Base-by-base conservation (phyloP, 192 early-diverging fungal species). In the Cetraspora pellucida region DNA sequence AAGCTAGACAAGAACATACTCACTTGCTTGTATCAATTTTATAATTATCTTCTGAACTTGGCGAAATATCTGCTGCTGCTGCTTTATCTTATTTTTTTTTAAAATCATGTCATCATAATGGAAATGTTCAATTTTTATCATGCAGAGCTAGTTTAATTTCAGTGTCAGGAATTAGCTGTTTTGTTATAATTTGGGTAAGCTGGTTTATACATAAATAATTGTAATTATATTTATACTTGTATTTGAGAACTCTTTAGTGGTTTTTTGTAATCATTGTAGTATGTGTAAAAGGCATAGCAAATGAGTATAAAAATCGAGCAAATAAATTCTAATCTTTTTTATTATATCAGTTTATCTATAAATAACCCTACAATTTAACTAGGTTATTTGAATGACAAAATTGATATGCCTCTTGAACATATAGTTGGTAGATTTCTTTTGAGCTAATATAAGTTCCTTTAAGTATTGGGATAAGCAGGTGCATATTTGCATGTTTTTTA, bases 401-500 rank as follows among this genome's bases (percentile, higher is more conserved):
- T 8, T 55, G 25, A 72, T 72, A 72, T 55, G 3, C 16, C 23
- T 71, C 10, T n/a, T 71, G 1, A 16, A 17, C 27, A 55, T 25
- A 52, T 2, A 50, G 14, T 27, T 17, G 0, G 13, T 71, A 71
- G 3, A 71, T 71, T 28, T 71, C 5, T 7, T 23, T 25, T 28
- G 16, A 50, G 5, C 5, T 71, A 0, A 10, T 17, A 31, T 50
- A 71, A 30, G 43, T 71, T 16, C 49, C 17, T 50, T 50, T 71
- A 13, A 11, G 9, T 47, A 71, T 11, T 58, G n/a, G n/a, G 30
- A 70, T 52, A 25, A 70, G 11, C 23, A 21, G 49, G 3, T 70
- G 68, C 23, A 70, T 25, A n/a, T 17, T 57, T n/a, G 52, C 52
- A 72, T 72, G n/a, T 43, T 55, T 58, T 72, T 72, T 72, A 25